Percentiles rank a stretch among this genome's conserved stretches.
Conservation (phyloP, 352 stramenopile species). For the Peronosclerospora sorghi region DNA sequence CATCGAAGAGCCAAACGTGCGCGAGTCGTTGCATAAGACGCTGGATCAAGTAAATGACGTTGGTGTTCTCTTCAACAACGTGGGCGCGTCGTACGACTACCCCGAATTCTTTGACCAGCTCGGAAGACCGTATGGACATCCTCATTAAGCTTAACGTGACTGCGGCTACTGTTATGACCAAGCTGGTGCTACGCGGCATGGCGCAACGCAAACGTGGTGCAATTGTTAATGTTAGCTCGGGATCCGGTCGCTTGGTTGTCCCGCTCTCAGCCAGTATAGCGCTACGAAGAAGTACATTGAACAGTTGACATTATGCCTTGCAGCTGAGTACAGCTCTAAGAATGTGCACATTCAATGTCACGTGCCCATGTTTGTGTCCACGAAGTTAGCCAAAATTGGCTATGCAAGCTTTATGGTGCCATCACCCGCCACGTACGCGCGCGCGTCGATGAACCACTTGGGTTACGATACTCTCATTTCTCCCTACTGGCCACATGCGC, state of each 20-base stretch:
- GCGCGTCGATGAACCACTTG: too few species aligned
- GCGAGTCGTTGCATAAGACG: conserved; percentile 34
- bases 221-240: conserved; percentile 97
- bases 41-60: conserved; percentile 70
- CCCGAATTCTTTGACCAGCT: conserved; percentile 97
- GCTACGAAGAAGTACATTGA: conserved; percentile 97
- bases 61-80: conserved; percentile 99
- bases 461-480: too few species aligned
- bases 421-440: too few species aligned
- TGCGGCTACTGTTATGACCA: conserved; percentile 66
- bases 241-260: too few species aligned
- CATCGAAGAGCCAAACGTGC: conserved; percentile 71
- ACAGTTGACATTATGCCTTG: conserved; percentile 92
- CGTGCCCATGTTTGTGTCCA: too few species aligned
- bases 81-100: conserved; percentile 97
- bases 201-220: conserved; percentile 87
- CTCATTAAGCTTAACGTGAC: conserved; percentile 87
- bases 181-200: too few species aligned
- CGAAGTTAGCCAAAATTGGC: too few species aligned
- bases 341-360: too few species aligned
- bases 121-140: conserved; percentile 85
- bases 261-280: conserved; percentile 94
- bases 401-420: too few species aligned
- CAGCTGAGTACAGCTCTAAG: conserved; percentile 92
- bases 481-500: too few species aligned